Conservation (phyloP, 768 basidiomycete genomes). For the Hortiboletus flavorubellus region DNA sequence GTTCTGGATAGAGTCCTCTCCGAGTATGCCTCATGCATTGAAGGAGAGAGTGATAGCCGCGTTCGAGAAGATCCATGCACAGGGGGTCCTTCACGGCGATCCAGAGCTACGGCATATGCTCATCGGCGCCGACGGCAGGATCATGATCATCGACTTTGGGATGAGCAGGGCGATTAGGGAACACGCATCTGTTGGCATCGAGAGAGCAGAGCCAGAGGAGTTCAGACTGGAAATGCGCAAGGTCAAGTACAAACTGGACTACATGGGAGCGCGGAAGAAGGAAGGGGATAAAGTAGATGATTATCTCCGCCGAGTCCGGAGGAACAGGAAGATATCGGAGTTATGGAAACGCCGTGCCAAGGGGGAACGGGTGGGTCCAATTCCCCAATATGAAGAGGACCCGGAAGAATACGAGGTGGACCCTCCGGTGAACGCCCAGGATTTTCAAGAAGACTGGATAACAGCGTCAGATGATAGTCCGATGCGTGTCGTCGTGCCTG, state of each 20-base stretch:
- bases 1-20: conserved; percentile 61
- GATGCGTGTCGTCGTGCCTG: conserved; percentile 37
- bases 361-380: conserved; percentile 28
- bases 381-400: conserved; percentile 30
- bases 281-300: conserved; percentile 35
- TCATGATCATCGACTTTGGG: conserved; percentile 57
- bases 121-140: conserved; percentile 49
- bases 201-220: conserved; percentile 37
- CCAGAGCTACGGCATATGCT: conserved; percentile 51
- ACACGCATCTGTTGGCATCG: conserved; percentile 34
- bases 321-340: conserved; percentile 28
- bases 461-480: conserved; percentile 33
- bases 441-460: conserved; percentile 36
- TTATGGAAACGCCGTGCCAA: conserved; percentile 27
- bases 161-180: conserved; percentile 33
- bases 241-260: conserved; percentile 54
- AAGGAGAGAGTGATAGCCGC: conserved; percentile 53
- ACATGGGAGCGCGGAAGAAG: conserved; percentile 33
- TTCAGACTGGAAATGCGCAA: conserved; percentile 52
- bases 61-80: conserved; percentile 45
- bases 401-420: conserved; percentile 32
- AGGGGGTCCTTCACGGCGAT: conserved; percentile 48
- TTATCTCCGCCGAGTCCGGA: conserved; percentile 26
- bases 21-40: conserved; percentile 51
- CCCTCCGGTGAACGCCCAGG: conserved; percentile 32